Evolutionary conservation across 495 filamentous ascomycete genomes (phyloP), one percentile per base, ranked within the genome.

Genomic region (Aspergillus nanangensis): DNA sequence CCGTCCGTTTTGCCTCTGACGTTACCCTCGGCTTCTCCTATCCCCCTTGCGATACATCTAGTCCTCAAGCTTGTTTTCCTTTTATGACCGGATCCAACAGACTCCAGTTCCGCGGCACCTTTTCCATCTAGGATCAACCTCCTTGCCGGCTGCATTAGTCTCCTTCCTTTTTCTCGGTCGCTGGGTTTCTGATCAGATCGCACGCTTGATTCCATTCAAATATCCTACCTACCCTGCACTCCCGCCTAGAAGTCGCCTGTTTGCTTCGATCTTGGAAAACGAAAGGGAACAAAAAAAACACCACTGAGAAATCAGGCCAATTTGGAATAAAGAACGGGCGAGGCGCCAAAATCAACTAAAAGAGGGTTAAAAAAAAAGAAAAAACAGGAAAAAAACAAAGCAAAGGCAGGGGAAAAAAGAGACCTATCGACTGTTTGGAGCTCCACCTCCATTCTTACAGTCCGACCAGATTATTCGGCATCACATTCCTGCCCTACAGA

Each of bases 401-500:
- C 13, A 27, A 41, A 52, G 18, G n/a, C 25, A 11, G 25, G 25
- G 25, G 25, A 18, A 34, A 40, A 48, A 49, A 55, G 40, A 56
- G 55, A 65, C 57, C 60, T 62, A 52, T 65, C 61, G 44, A 60
- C 44, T 56, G 47, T 45, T 49, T 48, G 21, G 48, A 45, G 43
- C 35, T 40, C 52, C 44, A 43, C 48, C 44, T 41, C 45, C 46
- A 50, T 49, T 55, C 49, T 48, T 50, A 13, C 46, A 40, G 44
- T 53, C 41, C 39, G 53, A 56, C 63, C 44, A 58, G 55, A 52
- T 42, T 45, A 48, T 60, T 54, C 58, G 57, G 60, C 54, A 46
- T 67, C 60, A 66, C 68, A 71, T 71, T 71, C 68, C 63, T 70
- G 64, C 68, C 65, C 62, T 71, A 72, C 58, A 46, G 54, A 58